These are phyloP conservation scores for Vickermania spadyakhi DNA, from an alignment of 208 protist genomes.

Conservation along the genomic window DNA sequence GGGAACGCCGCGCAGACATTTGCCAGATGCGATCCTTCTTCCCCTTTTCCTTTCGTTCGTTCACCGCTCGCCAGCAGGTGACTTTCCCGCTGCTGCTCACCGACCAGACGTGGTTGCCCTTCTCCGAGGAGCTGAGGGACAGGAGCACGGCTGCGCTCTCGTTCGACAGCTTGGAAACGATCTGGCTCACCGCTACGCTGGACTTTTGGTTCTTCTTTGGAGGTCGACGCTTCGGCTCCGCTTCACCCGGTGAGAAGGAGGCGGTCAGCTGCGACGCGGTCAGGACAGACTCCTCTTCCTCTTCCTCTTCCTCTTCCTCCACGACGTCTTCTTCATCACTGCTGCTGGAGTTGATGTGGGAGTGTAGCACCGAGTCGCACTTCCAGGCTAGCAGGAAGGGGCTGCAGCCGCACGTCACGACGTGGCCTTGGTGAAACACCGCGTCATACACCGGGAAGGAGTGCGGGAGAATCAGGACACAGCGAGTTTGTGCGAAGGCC, in stretches of 20 bases:
- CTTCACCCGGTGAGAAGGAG: slow-evolving; percentile 13
- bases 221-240: neutral
- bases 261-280: slow-evolving; percentile 15
- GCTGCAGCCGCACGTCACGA: slow-evolving; percentile 72
- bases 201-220: too few relatives aligned
- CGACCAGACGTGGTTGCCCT: slow-evolving; percentile 54
- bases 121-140: slow-evolving; percentile 37
- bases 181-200: slow-evolving; percentile 11
- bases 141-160: slow-evolving; percentile 28
- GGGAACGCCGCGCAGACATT: slow-evolving; percentile 40
- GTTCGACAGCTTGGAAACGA: slow-evolving; percentile 15
- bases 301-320: neutral
- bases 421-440: slow-evolving; percentile 60
- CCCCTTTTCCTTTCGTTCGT: slow-evolving; percentile 7
- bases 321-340: neutral
- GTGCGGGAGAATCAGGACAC: slow-evolving; percentile 47
- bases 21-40: slow-evolving; percentile 20
- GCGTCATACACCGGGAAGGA: slow-evolving; percentile 56
- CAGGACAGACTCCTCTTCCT: neutral
- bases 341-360: neutral
- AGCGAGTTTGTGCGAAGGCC: slow-evolving; percentile 4
- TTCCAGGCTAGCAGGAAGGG: slow-evolving; percentile 43
- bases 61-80: slow-evolving; percentile 55
- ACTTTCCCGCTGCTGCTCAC: slow-evolving; percentile 49
- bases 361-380: slow-evolving; percentile 13